Evolutionary conservation across 2,329 filamentous ascomycete genomes (phyloP), one percentile per base, ranked within the genome.

Genomic region (Cordyceps tenuipes): DNA sequence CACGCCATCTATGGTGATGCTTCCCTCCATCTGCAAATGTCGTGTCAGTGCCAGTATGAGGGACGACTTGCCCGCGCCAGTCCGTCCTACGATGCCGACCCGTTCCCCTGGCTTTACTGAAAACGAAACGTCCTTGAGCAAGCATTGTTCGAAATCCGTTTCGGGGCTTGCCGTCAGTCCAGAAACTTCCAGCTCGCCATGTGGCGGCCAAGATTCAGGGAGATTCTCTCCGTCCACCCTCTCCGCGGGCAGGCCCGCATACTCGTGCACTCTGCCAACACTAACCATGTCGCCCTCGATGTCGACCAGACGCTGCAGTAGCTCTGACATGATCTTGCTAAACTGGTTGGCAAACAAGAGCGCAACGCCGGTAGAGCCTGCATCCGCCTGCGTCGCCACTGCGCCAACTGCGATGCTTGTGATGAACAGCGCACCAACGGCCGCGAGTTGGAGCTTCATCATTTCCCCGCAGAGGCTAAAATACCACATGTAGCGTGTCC

Each of bases 391-490:
- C 0, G 77, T 77, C 1, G 78, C 69, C 19, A 88, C 76, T 31
- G 88, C 82, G 17, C 87, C 72, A 2, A 78, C 73, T 0, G 84
- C 81, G 1, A 87, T 83, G 43, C 83, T 74, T 1, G 79, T 77
- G 4, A 84, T 77, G 68, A 89, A 90, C 44, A 83, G 68, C 1
- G 83, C 82, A 2, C 86, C 86, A 2, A 89, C 76, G 13, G 85
- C 68, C 26, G 79, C 76, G 78, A 89, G 84, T 7, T 86, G 79
- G 73, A 85, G 84, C 26, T 81, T 79, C 72, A 90, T 81, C 87
- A 87, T 90, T 36, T 85, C 78, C 67, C 87, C 87, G 70, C 88
- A 86, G 1, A 88, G 75, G 79, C 81, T 86, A 34, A 86, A 69
- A 65, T 87, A 79, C 81, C 82, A 89, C 43, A 79, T 82, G 0